Evolutionary conservation across 1,139 yeast genomes (phyloP), one percentile per base, ranked within the genome.

Genomic region (Nakaseomyces uthaithaninus): DNA sequence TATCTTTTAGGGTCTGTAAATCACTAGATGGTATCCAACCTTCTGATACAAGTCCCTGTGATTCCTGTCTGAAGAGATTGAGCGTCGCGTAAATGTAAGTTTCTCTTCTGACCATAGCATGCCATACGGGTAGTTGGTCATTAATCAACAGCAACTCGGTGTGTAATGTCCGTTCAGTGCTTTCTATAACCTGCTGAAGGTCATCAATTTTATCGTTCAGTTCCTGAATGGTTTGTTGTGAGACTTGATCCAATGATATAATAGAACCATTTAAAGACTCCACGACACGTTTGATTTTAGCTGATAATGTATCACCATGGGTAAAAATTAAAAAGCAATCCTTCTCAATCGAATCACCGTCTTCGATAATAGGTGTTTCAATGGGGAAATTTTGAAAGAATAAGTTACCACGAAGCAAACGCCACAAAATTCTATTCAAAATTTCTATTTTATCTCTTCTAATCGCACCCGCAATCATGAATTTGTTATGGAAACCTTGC

Each of bases 21-120:
- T 79, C 85, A 44, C 75, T 74, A 2, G 74, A 68, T 41, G 93
- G 91, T 12, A 80, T 67, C 93, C 93, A 83, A 24, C 91, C 93
- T 66, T 82, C 91, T 12, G 80, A 84, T 35, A 80, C 70, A 46
- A 82, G 67, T 20, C 89, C 76, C 22, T 75, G 70, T 37, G 72
- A 68, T 54, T 80, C 87, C 52, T 75, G 77, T 57, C 75, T 78
- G 55, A 85, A 80, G 31, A 66, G 63, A 59, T 82, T 82, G 74
- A 82, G 70, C 8, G 80, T 70, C 27, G 72, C 68, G 56, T 75
- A 80, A 18, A 82, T 80, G 4, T 81, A 77, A 55, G 80, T 80
- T 60, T 83, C 94, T 49, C 83, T 67, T 41, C 76, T 80, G 39
- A 80, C 65, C n/a, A 72, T 67, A 44, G 74, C 75, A 72, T 78